phyloP scores from a whole-genome alignment of 2,329 filamentous ascomycete genomes.

The Pseudopyricularia cyperi region DNA sequence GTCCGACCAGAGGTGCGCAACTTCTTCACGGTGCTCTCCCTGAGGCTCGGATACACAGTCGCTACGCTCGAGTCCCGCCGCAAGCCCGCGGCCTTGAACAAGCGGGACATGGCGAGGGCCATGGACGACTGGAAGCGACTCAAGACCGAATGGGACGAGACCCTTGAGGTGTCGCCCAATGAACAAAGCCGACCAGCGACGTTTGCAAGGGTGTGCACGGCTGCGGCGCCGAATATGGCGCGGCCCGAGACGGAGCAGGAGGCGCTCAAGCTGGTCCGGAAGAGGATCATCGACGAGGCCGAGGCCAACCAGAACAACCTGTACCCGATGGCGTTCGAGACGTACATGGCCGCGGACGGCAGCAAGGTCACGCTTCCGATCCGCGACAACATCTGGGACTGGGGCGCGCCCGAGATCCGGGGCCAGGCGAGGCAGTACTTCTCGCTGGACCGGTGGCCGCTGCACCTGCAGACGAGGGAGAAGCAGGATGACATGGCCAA shows the following conservation, averaged over 20 bases:
- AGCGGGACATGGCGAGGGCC: slow-evolving; percentile 1
- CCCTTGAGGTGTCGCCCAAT: background rate
- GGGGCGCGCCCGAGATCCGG: slow-evolving; percentile 14
- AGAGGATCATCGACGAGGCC: slow-evolving; percentile 28
- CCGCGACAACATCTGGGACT: slow-evolving; percentile 20
- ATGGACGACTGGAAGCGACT: slow-evolving; percentile 4
- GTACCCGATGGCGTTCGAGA: slow-evolving; percentile 15
- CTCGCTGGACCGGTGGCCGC: slow-evolving; percentile 33
- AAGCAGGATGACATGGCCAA: slow-evolving; percentile 15
- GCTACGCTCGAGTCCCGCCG: slow-evolving; percentile 4
- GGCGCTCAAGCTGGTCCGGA: slow-evolving; percentile 18
- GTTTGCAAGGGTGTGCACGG: slow-evolving; percentile 8
- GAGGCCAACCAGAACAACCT: slow-evolving; percentile 27
- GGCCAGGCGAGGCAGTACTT: slow-evolving; percentile 23
- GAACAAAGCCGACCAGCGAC: slow-evolving; percentile 5
- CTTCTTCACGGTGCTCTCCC: slow-evolving; percentile 14
- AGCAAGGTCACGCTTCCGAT: slow-evolving; percentile 10
- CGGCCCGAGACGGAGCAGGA: slow-evolving; percentile 16
- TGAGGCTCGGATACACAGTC: slow-evolving; percentile 14
- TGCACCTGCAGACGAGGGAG: slow-evolving; percentile 21
- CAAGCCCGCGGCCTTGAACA: background rate
- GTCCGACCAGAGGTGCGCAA: slow-evolving; percentile 7
- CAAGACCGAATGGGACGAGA: slow-evolving; percentile 1
- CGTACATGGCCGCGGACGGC: slow-evolving; percentile 7
- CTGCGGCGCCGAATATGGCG: slow-evolving; percentile 7